Conservation (phyloP, 2,329 filamentous ascomycete genomes). For the Stemphylium beticola region DNA sequence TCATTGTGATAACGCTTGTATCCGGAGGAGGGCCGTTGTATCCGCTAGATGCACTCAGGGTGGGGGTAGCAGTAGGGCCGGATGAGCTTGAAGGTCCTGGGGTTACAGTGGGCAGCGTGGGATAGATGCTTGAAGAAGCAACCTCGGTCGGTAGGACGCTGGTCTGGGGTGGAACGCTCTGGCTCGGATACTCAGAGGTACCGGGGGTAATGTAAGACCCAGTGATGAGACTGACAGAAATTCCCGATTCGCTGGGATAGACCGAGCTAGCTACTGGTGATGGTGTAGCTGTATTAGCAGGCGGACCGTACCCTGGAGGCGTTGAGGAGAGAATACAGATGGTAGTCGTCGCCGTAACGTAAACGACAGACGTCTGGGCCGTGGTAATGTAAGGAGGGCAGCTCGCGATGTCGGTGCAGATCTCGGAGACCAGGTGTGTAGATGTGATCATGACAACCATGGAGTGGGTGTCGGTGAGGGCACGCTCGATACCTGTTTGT, state of each 20-base stretch:
- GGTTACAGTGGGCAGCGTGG: not conserved
- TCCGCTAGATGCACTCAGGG: constrained; percentile 9
- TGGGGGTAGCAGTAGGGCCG: constrained; percentile 4
- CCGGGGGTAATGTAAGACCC: constrained; percentile 1
- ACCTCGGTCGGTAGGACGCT: constrained; percentile 5
- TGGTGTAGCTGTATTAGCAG: constrained; percentile 9
- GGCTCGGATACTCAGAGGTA: constrained; percentile 6
- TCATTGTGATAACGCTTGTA: not conserved
- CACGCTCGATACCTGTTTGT: constrained; percentile 17
- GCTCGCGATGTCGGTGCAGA: constrained; percentile 41
- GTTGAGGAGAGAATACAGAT: constrained; percentile 45
- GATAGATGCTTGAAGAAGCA: constrained; percentile 5
- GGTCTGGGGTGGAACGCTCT: constrained; percentile 11
- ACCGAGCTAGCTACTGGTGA: constrained; percentile 9
- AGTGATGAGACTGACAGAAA: constrained; percentile 14
- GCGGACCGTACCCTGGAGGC: constrained; percentile 19
- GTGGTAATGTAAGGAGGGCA: constrained; percentile 48
- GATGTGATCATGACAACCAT: constrained; percentile 50
- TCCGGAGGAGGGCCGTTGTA: not conserved
- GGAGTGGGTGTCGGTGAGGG: constrained; percentile 36
- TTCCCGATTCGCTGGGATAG: constrained; percentile 7
- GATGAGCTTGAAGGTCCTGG: not conserved
- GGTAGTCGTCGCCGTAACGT: constrained; percentile 51
- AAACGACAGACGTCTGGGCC: constrained; percentile 46
- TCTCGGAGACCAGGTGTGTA: constrained; percentile 49